Percentiles rank a stretch among this genome's conserved stretches.
phyloP scores from a whole-genome alignment of 169 alveolate species.

The Plasmodium fragile region DNA sequence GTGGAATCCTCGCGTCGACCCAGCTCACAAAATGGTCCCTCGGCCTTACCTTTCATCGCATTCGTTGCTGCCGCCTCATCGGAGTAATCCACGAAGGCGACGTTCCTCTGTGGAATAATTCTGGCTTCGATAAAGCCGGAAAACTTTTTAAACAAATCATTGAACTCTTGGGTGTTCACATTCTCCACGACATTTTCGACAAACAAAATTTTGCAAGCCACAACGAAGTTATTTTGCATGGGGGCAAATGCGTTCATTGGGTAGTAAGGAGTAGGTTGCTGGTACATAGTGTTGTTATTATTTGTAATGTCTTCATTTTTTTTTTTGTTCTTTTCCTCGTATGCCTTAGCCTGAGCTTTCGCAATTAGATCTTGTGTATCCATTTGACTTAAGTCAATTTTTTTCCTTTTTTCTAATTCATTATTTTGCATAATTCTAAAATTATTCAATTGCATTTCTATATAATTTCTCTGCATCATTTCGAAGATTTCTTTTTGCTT shows the following conservation, averaged over 20 bases:
- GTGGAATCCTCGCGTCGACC: neutral
- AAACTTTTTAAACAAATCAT: conserved; percentile 78
- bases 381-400: conserved; percentile 68
- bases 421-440: conserved; percentile 33
- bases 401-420: conserved; percentile 27
- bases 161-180: conserved; percentile 79
- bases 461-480: conserved; percentile 79
- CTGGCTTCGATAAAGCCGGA: conserved; percentile 88
- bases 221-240: conserved; percentile 13
- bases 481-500: conserved; percentile 79
- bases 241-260: conserved; percentile 26
- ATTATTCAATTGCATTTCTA: conserved; percentile 75
- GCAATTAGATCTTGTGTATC: conserved; percentile 58
- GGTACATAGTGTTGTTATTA: neutral
- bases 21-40: neutral
- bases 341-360: conserved; percentile 56
- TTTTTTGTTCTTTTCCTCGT: conserved; percentile 46
- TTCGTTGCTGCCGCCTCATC: conserved; percentile 83
- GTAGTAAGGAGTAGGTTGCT: conserved; percentile 47
- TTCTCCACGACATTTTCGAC: conserved; percentile 88
- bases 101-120: conserved; percentile 84
- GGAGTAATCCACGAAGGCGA: conserved; percentile 88
- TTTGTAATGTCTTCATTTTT: conserved; percentile 38
- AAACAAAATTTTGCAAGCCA: conserved; percentile 82
- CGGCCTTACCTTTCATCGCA: conserved; percentile 81